Percentiles rank a stretch among this genome's conserved stretches.
phyloP scores from a whole-genome alignment of 768 basidiomycete genomes.

The Epithele typhae region DNA sequence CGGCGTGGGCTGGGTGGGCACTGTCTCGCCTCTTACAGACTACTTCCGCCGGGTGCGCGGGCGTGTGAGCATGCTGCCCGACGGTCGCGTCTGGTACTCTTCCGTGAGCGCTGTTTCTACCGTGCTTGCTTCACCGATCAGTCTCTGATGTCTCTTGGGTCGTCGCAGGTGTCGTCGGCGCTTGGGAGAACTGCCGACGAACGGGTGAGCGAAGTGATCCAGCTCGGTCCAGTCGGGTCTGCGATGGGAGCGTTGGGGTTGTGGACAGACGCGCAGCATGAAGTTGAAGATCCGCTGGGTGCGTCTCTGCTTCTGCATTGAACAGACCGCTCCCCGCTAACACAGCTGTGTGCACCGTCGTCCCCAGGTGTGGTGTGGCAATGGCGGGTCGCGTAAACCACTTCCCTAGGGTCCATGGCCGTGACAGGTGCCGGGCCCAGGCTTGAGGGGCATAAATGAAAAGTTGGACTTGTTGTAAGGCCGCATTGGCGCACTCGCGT shows the following conservation, averaged over 20 bases:
- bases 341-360: background rate
- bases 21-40: slow-evolving; percentile 18
- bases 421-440: no score
- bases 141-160: no score
- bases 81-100: slow-evolving; percentile 48
- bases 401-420: no score
- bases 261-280: slow-evolving; percentile 52
- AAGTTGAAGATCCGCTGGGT: slow-evolving; percentile 41
- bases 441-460: no score
- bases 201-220: slow-evolving; percentile 55
- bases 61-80: slow-evolving; percentile 43
- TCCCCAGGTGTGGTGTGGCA: slow-evolving; percentile 36
- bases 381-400: slow-evolving; percentile 37
- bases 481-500: no score
- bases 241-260: slow-evolving; percentile 47
- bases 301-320: slow-evolving; percentile 15
- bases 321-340: background rate
- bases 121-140: no score
- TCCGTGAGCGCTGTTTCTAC: slow-evolving; percentile 31
- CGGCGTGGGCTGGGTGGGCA: slow-evolving; percentile 27
- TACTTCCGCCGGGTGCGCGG: slow-evolving; percentile 36
- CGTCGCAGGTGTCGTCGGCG: background rate
- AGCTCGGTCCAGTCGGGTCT: slow-evolving; percentile 52
- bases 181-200: slow-evolving; percentile 29
- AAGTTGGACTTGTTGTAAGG: no score